A percentile compares a stretch with the other conserved stretches of the same genome.
These are phyloP conservation scores for Pinus taeda DNA, from an alignment of 75 land plant species.

Conservation along the genomic window DNA sequence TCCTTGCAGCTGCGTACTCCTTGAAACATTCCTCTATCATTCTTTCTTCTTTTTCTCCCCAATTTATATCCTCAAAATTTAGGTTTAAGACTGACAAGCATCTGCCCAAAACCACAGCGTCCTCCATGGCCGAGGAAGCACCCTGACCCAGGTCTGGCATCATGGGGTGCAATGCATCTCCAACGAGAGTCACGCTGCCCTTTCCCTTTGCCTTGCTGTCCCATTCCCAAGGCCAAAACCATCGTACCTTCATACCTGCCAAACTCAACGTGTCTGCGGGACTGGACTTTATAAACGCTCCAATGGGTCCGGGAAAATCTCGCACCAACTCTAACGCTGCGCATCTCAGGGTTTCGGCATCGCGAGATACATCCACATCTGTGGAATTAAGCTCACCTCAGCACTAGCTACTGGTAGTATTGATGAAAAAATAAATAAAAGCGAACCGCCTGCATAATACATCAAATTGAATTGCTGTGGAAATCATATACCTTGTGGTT, in stretches of 20 bases:
- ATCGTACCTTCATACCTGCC: constrained; percentile 17
- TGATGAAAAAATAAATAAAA: neutral
- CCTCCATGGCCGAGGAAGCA: constrained; percentile 53
- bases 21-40: constrained; percentile 15
- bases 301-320: neutral
- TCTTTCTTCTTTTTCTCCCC: neutral
- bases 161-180: constrained; percentile 69
- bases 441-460: neutral
- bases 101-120: constrained; percentile 51
- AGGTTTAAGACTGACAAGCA: constrained; percentile 4
- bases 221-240: constrained; percentile 29
- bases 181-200: constrained; percentile 46
- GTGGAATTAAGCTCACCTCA: neutral
- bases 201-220: neutral
- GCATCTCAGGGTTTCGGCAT: neutral
- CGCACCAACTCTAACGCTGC: neutral
- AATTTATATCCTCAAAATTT: neutral
- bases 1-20: constrained; percentile 32
- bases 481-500: constrained; percentile 7
- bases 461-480: neutral
- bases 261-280: constrained; percentile 14
- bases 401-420: neutral
- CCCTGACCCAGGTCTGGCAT: constrained; percentile 70
- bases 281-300: constrained; percentile 16
- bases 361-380: neutral